Evolutionary conservation across 2,329 filamentous ascomycete genomes (phyloP).

Genomic region (Meredithiella fracta): DNA sequence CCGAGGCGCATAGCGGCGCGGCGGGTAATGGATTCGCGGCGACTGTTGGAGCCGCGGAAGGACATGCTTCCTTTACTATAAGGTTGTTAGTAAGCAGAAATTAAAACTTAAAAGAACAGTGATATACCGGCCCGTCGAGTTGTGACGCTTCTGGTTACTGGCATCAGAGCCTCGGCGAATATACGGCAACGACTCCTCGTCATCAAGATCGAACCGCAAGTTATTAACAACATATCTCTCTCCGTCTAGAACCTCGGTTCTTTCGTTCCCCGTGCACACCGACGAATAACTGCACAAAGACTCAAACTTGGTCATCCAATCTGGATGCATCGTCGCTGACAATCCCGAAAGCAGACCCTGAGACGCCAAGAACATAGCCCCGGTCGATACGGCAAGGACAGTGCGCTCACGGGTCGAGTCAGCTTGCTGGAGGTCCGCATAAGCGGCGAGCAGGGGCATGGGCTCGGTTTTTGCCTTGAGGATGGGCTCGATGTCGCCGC

Average conservation of each 20-base stretch:
- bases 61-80: slow-evolving; percentile 68
- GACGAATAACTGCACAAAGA: slow-evolving; percentile 62
- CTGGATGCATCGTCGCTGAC: slow-evolving; percentile 67
- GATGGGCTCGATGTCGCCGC: slow-evolving; percentile 48
- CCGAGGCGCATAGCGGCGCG: slow-evolving; percentile 59
- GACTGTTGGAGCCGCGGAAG: slow-evolving; percentile 55
- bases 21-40: slow-evolving; percentile 65
- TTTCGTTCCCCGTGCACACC: slow-evolving; percentile 52
- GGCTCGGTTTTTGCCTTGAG: slow-evolving; percentile 54
- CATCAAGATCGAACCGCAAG: slow-evolving; percentile 67
- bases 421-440: slow-evolving; percentile 62
- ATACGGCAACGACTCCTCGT: slow-evolving; percentile 71
- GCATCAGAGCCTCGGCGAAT: slow-evolving; percentile 49
- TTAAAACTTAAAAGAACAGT: not conserved
- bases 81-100: slow-evolving; percentile 16
- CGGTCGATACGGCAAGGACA: slow-evolving; percentile 64
- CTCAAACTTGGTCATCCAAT: slow-evolving; percentile 66
- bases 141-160: slow-evolving; percentile 37
- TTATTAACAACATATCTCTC: slow-evolving; percentile 81
- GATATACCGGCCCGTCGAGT: slow-evolving; percentile 44
- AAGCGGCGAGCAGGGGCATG: slow-evolving; percentile 56
- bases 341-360: slow-evolving; percentile 64
- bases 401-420: slow-evolving; percentile 68
- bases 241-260: slow-evolving; percentile 69
- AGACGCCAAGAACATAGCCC: slow-evolving; percentile 59